Evolutionary conservation across 768 basidiomycete species (phyloP), one percentile per base, ranked within the genome.

Genomic region (Kwoniella europaea): DNA sequence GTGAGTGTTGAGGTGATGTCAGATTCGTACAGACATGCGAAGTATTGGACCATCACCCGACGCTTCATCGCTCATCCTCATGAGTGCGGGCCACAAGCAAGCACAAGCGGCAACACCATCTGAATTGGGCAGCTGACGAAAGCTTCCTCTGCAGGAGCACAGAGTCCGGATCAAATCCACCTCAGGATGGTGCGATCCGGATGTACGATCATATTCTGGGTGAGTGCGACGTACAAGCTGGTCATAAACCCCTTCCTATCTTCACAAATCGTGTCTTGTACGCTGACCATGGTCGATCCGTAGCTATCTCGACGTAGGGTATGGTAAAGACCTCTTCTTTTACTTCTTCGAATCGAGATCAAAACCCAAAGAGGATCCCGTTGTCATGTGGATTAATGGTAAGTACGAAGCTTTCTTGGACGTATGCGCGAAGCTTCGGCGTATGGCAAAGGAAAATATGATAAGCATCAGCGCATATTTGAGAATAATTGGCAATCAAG

Each of bases 291-390:
- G 27, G 27, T 27, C 27, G 27, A 10, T 20, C 67, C 13, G 55
- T 43, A 76, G 69, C 9, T 83, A 82, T 68, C 77, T 83, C 50
- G 79, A 81, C 66, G 74, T 80, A 12, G 82, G 81, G 0, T 71
- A 81, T 29, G 82, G 81, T 52, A 67, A 74, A 61, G 81, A 83
- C 44, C 74, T 83, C 12, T 83, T 80, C 68, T 91, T 91, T 84
- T 90, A 90, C 82, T 91, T 91, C 83, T 91, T 91, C 80, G 90
- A 91, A 82, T 89, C 88, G 71, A 84, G 91, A 71, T 85, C 85
- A 4, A 75, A 80, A 41, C 83, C 84, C 1, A 73, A 71, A 10
- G 73, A 78, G 18, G 84, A 84, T 65, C 83, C 83, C 0, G 79
- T 84, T 3, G 54, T 82, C 59, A 82, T 83, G 76, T 84, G 83